Evolutionary conservation across 2,329 filamentous ascomycete genomes (phyloP).

Genomic region (Dissoconium aciculare): DNA sequence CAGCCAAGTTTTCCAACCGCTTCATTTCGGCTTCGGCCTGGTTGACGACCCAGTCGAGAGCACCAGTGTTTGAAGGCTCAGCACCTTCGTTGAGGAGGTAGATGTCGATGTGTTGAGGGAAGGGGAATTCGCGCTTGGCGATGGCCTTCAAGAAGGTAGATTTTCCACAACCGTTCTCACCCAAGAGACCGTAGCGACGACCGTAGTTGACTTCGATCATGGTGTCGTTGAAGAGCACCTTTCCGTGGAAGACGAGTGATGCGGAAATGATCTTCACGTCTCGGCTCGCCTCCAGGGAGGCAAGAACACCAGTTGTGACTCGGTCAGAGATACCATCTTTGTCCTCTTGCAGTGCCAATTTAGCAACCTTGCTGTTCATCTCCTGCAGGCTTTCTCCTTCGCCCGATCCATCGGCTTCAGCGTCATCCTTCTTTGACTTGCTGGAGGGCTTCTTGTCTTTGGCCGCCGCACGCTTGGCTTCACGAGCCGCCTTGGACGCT

Average conservation of each 20-base stretch:
- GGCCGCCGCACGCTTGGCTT: slow-evolving; percentile 50
- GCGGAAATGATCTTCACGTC: slow-evolving; percentile 95
- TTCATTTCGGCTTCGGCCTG: slow-evolving; percentile 91
- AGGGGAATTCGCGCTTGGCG: slow-evolving; percentile 80
- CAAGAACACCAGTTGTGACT: slow-evolving; percentile 91
- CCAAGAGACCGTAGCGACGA: slow-evolving; percentile 83
- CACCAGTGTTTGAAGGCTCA: slow-evolving; percentile 72
- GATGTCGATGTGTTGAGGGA: slow-evolving; percentile 93
- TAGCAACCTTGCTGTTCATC: slow-evolving; percentile 1
- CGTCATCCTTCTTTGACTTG: slow-evolving; percentile 46
- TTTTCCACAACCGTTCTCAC: slow-evolving; percentile 99
- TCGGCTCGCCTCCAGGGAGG: slow-evolving; percentile 69
- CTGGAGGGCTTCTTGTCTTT: slow-evolving; percentile 57
- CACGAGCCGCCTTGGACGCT: slow-evolving; percentile 52
- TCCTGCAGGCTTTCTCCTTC: slow-evolving; percentile 20
- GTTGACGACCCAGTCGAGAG: slow-evolving; percentile 90
- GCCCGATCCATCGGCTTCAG: slow-evolving; percentile 49
- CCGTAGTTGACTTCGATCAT: slow-evolving; percentile 86
- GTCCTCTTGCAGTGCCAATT: slow-evolving; percentile 59
- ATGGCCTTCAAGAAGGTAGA: slow-evolving; percentile 95
- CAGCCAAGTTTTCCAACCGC: slow-evolving; percentile 72
- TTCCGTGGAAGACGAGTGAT: slow-evolving; percentile 93
- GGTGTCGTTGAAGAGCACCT: slow-evolving; percentile 85
- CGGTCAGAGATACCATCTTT: slow-evolving; percentile 91
- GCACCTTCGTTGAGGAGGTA: slow-evolving; percentile 97